phyloP scores from a whole-genome alignment of 177 flowering plant genomes.

The Tripterygium wilfordii region DNA sequence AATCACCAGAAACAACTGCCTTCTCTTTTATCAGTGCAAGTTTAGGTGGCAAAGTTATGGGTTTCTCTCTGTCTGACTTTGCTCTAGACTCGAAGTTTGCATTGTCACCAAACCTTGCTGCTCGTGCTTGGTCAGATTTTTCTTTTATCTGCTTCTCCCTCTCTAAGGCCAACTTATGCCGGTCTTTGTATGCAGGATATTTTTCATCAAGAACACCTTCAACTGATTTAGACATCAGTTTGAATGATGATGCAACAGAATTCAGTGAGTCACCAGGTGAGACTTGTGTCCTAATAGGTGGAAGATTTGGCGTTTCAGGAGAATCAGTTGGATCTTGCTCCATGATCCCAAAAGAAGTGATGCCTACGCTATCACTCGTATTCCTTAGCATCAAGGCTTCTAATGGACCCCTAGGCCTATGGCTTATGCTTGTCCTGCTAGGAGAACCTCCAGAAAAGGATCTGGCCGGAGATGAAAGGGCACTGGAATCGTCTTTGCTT shows the following conservation, averaged over 20 bases:
- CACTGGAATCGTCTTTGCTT: constrained; percentile 77
- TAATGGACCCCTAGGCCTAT: constrained; percentile 69
- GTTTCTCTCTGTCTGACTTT: constrained; percentile 26
- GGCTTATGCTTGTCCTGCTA: constrained; percentile 48
- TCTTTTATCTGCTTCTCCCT: constrained; percentile 85
- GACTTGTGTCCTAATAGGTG: constrained; percentile 33
- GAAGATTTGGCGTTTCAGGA: constrained; percentile 57
- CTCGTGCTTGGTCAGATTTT: constrained; percentile 84
- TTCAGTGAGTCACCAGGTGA: constrained; percentile 52
- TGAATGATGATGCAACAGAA: constrained; percentile 76
- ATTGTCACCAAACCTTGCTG: constrained; percentile 57
- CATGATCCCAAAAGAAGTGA: constrained; percentile 71
- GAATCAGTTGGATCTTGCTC: constrained; percentile 47
- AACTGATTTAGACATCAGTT: constrained; percentile 88
- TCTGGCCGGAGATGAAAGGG: constrained; percentile 67
- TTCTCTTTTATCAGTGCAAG: constrained; percentile 79
- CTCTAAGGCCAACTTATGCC: constrained; percentile 89
- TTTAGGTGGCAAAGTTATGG: constrained; percentile 57
- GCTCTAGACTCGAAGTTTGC: constrained; percentile 26
- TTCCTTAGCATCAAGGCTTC: constrained; percentile 89
- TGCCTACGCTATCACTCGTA: constrained; percentile 79
- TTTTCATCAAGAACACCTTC: constrained; percentile 81
- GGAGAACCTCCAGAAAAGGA: constrained; percentile 79
- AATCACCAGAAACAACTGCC: constrained; percentile 25
- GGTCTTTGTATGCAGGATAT: constrained; percentile 90